Base-by-base conservation (phyloP, 1,284 basidiomycete species). In the Testicularia cyperi region DNA sequence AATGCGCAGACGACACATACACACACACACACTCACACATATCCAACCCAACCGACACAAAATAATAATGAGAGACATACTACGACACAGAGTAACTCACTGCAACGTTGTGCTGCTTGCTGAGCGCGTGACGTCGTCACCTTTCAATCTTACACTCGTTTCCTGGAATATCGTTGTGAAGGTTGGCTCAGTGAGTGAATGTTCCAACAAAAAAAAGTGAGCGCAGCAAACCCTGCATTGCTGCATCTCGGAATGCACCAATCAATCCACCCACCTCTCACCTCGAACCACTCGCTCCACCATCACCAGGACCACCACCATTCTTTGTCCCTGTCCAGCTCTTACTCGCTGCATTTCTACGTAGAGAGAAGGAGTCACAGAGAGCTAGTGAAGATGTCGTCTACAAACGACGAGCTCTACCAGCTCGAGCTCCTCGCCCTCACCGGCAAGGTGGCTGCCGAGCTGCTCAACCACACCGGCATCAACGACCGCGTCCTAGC, bases 401-500 rank as follows among this genome's bases (percentile, higher is more conserved):
- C 38, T 6, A 16, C 33, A 5, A 29, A 44, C 24, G 65, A 62
- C 39, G 71, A 73, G 56, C 57, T 75, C 25, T 72, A 72, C 44
- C 66, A 70, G 56, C 72, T 75, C 47, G 72, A 75, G 46, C 63
- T 65, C 10, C 58, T 74, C 26, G 72, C 72, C 10, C 65, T 75
- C 27, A 70, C 67, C 12, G 58, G 63, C 38, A 75, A 75, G 53
- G 67, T 75, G 44, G 52, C 71, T 6, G 65, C 62, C 15, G 72
- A 75, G 32, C 44, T 76, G 8, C 43, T 83, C 83, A 67, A 87
- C 83, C 35, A 79, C 87, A 42, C 88, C 36, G 72, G 70, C 38
- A 68, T 77, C 44, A 65, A 87, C 75, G 92, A 96, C 81, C 92
- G 92, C 74, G 87, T 87, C 10, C 82, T 94, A 25, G 91, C 94